Base-by-base conservation (phyloP, 2,329 filamentous ascomycete species). In the Verticillium nonalfalfae region DNA sequence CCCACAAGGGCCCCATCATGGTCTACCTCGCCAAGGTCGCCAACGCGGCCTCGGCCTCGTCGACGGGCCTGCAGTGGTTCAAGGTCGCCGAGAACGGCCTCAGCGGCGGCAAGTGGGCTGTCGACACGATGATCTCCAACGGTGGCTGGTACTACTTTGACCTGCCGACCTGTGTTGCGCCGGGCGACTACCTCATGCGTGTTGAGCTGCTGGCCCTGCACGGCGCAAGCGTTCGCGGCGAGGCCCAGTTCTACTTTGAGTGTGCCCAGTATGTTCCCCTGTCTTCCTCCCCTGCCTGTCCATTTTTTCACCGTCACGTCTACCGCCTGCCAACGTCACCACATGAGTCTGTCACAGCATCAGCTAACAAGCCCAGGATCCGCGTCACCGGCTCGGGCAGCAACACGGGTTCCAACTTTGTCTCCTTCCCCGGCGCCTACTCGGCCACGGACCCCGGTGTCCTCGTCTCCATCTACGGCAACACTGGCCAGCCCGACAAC, bases 1-100 rank as follows among this genome's bases (percentile, higher is more conserved):
- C 72, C 36, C 79, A 81, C 67, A 80, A 81, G 71, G 79, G 80
- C 2, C 80, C 81, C 2, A 76, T 83, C 60, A 73, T 76, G 21
- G 73, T 79, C 14, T 82, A 82, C 67, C 74, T 82, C 58, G 75
- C 78, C 61, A 78, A 79, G 67, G 81, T 83, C 18, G 68, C 72
- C 63, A 75, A 81, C 60, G 79, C 81, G 1, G 75, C 75, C 13
- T 76, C 72, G 1, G 72, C 78, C 9, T 68, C 71, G 5, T 69
- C 74, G 7, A 67, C 69, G 1, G 73, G 74, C 33, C 71, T 74
- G 7, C 70, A 73, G 35, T 84, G 80, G 81, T 82, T 84, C 74
- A 85, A 85, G 73, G 74, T 84, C 59, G 76, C 74, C 64, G 76
- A 80, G 67, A 74, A 77, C 60, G 74, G 76, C 14, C 66, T 70